Base-by-base conservation (phyloP, 345 rosid species). In the Anacardium occidentale region DNA sequence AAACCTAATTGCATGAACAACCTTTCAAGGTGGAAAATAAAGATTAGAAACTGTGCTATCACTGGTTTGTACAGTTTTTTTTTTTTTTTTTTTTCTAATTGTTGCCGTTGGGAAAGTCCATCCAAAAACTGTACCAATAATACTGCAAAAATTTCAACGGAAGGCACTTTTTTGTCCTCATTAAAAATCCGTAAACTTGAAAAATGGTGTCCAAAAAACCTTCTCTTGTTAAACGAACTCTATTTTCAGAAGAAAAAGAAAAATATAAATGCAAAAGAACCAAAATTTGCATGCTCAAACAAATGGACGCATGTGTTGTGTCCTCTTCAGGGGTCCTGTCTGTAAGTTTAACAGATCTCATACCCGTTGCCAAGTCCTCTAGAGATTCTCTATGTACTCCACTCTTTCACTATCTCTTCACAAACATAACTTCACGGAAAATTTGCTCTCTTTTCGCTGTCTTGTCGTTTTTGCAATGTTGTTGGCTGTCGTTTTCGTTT, bases 401-500 rank as follows among this genome's bases (percentile, higher is more conserved):
- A 59, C 75, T 69, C 80, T 37, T 45, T 63, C 75, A 76, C 76
- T 60, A 10, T 67, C 3, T 26, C 75, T 62, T 69, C 2, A 70
- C 68, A 29, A 29, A 45, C 69, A n/a, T 9, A 37, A 37, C 18
- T 48, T 69, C 62, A 7, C 13, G 5, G 24, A 64, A 54, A 64
- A 40, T 25, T 34, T 54, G 11, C 67, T 64, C 25, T 57, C 52
- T 60, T 10, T 56, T 45, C 62, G n/a, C 66, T 67, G 64, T 50
- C 45, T 63, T 24, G 22, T 26, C 40, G 72, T 55, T 60, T 47
- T 71, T 73, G 62, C 42, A 24, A 24, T 74, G 70, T 66, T 63
- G 0, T 65, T 50, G 66, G 69, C 75, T 62, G 74, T 87, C 82
- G 62, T 80, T 86, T 81, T 88, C 87, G 67, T 32, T 76, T 59